A percentile compares a stretch with the other conserved stretches of the same genome.
Conservation (phyloP, 306 rosid species). For the Biancaea sappan region DNA sequence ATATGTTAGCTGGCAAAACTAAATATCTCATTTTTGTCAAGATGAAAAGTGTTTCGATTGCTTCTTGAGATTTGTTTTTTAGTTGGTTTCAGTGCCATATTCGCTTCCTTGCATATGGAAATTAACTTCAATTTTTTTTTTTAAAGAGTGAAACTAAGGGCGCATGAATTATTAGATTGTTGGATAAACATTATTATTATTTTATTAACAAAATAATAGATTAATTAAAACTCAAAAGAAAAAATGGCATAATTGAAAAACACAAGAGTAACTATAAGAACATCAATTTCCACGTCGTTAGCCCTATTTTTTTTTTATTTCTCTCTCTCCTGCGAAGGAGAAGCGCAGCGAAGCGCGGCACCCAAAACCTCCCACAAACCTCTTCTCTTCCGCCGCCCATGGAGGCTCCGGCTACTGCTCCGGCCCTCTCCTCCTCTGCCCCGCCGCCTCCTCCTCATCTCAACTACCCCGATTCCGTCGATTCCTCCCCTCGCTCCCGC, state of each 20-base stretch:
- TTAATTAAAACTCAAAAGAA: not conserved
- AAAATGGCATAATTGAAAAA: no score
- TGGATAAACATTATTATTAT: no score
- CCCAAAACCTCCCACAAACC: constrained; percentile 24
- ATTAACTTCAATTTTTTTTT: no score
- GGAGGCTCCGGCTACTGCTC: constrained; percentile 51
- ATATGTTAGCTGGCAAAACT: no score
- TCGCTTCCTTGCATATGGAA: no score
- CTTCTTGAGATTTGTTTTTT: no score
- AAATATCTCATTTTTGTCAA: no score
- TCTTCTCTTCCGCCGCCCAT: constrained; percentile 26
- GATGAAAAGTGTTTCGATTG: no score
- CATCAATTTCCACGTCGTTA: not conserved
- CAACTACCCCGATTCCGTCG: constrained; percentile 68
- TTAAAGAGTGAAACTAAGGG: no score
- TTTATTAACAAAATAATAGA: no score
- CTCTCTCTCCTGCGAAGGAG: constrained; percentile 30
- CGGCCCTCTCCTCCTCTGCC: constrained; percentile 36
- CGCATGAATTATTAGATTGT: no score
- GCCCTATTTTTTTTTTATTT: not conserved
- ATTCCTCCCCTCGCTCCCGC: constrained; percentile 86
- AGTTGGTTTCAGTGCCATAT: no score
- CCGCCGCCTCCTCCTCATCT: constrained; percentile 40
- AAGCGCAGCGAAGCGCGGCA: not conserved
- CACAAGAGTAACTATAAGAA: constrained; percentile 45